These are phyloP conservation scores for Leccinum longicurvipes DNA, from an alignment of 768 basidiomycete genomes.

Conservation along the genomic window DNA sequence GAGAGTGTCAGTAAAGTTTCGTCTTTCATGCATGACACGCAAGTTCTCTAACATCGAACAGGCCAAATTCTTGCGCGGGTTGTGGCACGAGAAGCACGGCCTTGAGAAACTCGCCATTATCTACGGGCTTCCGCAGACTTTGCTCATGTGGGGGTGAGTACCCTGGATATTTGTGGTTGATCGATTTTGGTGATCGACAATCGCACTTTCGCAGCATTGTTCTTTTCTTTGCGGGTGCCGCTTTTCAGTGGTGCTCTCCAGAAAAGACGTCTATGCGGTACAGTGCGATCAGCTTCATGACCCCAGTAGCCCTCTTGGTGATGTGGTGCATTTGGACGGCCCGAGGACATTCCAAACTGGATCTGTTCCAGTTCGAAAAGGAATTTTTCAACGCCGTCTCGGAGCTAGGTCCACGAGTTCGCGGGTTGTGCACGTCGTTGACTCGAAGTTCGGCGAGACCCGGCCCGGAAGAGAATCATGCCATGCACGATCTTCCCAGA, in stretches of 20 bases:
- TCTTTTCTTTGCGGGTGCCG: conserved; percentile 27
- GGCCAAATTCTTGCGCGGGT: conserved; percentile 14
- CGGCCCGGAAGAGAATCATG: conserved; percentile 2
- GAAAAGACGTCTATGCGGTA: conserved; percentile 8
- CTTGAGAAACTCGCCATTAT: conserved; percentile 50
- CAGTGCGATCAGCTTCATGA: conserved; percentile 31
- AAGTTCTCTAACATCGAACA: background rate
- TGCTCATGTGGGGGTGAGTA: conserved; percentile 63
- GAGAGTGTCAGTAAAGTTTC: conserved; percentile 34
- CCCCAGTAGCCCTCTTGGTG: conserved; percentile 32
- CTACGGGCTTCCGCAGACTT: conserved; percentile 52
- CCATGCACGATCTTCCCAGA: background rate
- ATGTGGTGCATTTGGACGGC: conserved; percentile 42
- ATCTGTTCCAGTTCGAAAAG: too few species aligned
- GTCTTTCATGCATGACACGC: background rate
- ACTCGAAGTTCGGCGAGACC: background rate
- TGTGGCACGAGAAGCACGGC: conserved; percentile 32
- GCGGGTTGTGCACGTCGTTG: background rate
- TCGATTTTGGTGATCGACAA: background rate
- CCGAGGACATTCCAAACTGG: conserved; percentile 1
- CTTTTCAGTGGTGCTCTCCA: conserved; percentile 21
- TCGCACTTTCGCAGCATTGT: conserved; percentile 20
- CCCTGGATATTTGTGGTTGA: background rate
- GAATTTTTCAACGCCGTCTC: too few species aligned
- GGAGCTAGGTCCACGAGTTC: background rate